Conservation (phyloP, 2,329 filamentous ascomycete genomes). For the Sporothrix brasiliensis region DNA sequence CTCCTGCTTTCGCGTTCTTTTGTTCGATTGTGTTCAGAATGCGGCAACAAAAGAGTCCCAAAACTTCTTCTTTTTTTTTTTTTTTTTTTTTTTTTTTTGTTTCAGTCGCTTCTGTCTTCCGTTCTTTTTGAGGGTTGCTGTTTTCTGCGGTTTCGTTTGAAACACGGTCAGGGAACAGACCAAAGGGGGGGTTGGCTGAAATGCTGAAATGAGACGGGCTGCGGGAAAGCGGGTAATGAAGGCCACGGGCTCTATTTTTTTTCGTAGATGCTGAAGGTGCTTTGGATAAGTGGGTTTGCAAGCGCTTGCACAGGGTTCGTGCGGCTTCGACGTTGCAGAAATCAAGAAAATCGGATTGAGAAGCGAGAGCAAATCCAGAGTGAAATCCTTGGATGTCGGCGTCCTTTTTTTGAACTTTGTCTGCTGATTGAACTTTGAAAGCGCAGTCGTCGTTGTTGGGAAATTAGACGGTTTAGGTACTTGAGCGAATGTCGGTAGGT, state of each 20-base stretch:
- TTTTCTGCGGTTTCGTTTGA: neutral
- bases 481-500: neutral
- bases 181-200: constrained; percentile 26
- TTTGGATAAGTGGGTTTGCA: neutral
- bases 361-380: neutral
- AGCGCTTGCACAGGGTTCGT: constrained; percentile 12
- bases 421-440: neutral
- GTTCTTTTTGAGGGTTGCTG: neutral
- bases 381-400: neutral
- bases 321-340: constrained; percentile 7
- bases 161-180: constrained; percentile 10
- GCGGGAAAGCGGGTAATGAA: constrained; percentile 33
- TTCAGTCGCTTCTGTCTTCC: constrained; percentile 1
- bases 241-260: constrained; percentile 19
- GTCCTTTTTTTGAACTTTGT: neutral
- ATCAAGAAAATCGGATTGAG: neutral
- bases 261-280: neutral
- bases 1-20: neutral
- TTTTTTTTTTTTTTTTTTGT: neutral
- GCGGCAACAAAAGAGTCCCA: neutral
- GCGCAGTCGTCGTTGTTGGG: neutral
- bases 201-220: constrained; percentile 21
- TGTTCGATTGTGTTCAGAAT: neutral
- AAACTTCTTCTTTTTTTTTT: neutral
- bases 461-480: constrained; percentile 10